These are phyloP conservation scores for Linnemannia zychae DNA, from an alignment of 192 early-diverging fungal genomes.

Conservation along the genomic window DNA sequence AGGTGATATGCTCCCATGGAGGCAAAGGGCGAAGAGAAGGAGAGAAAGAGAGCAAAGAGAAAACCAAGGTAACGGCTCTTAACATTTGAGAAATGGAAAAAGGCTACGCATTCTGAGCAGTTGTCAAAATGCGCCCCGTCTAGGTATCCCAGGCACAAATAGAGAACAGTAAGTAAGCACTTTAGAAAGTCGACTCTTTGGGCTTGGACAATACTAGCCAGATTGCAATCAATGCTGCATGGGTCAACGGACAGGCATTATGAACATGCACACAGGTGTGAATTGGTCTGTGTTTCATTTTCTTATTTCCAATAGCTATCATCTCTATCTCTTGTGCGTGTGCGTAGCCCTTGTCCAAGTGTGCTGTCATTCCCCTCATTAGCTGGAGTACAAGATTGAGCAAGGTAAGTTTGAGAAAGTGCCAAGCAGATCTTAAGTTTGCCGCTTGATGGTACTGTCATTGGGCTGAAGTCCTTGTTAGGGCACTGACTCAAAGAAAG, in stretches of 20 bases:
- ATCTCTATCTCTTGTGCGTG: not conserved
- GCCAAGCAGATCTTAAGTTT: not conserved
- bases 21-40: not conserved
- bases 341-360: not conserved
- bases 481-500: not conserved
- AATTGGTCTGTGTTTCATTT: constrained; percentile 1
- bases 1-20: not conserved
- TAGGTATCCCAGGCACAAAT: not conserved
- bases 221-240: not conserved
- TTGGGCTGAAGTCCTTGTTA: not conserved
- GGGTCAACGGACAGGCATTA: not conserved
- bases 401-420: not conserved
- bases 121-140: not conserved
- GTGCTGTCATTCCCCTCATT: not conserved
- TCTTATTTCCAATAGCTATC: not conserved
- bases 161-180: not conserved
- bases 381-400: not conserved
- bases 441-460: not conserved
- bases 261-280: not conserved
- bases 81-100: not conserved
- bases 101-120: not conserved
- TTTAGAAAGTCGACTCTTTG: not conserved
- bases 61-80: constrained; percentile 1
- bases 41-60: not conserved
- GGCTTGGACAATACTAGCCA: not conserved